Evolutionary conservation across 345 rosid genomes (phyloP).

Genomic region (Aquilaria sinensis): DNA sequence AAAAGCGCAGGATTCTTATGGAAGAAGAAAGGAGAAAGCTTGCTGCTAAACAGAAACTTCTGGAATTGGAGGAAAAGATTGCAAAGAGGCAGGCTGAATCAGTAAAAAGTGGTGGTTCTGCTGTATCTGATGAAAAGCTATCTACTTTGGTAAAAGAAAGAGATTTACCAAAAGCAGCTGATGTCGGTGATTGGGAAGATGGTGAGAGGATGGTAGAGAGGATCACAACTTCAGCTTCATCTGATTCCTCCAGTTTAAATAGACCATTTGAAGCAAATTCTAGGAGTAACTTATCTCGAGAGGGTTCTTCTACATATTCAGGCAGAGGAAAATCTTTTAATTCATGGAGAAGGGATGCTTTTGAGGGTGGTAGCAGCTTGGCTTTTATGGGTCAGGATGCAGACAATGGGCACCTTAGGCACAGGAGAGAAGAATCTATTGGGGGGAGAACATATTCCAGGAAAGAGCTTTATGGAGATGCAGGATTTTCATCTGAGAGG

Average conservation of each 20-base stretch:
- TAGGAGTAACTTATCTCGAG: constrained; percentile 45
- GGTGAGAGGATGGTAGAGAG: constrained; percentile 89
- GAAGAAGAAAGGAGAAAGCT: constrained; percentile 98
- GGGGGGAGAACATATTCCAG: constrained; percentile 44
- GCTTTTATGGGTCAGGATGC: constrained; percentile 38
- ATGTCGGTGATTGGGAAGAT: constrained; percentile 83
- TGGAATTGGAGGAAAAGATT: constrained; percentile 89
- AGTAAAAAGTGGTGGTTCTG: constrained; percentile 36
- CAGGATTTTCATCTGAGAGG: constrained; percentile 43
- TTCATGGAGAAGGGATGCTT: constrained; percentile 73
- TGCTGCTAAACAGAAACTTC: constrained; percentile 91
- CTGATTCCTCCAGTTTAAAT: constrained; percentile 52
- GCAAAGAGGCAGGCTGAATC: constrained; percentile 79
- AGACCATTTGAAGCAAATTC: constrained; percentile 49
- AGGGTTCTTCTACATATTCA: constrained; percentile 41
- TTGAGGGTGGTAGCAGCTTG: constrained; percentile 55
- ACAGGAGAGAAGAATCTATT: constrained; percentile 40
- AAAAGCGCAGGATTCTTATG: constrained; percentile 59
- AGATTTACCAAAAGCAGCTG: constrained; percentile 32
- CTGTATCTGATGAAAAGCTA: constrained; percentile 42
- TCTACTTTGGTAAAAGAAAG: constrained; percentile 40
- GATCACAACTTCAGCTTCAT: constrained; percentile 66
- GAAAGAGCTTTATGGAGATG: constrained; percentile 57
- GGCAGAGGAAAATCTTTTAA: constrained; percentile 51
- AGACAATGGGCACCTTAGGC: constrained; percentile 48